Base-by-base conservation (phyloP, 257 asterid genomes). In the Oldenlandia corymbosa region DNA sequence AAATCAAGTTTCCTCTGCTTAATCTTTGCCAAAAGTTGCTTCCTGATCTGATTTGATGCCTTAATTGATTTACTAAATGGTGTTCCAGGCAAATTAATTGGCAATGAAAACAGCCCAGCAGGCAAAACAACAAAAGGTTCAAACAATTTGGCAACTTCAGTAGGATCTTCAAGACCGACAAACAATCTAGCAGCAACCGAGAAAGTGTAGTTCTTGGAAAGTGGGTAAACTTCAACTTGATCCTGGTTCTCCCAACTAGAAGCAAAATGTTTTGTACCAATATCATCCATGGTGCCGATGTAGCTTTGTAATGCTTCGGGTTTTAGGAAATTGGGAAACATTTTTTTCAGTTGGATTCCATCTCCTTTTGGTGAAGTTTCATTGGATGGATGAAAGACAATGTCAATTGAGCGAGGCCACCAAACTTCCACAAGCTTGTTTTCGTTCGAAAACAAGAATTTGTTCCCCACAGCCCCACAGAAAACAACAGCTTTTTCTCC, bases 271-370 rank as follows among this genome's bases (percentile, higher is more conserved):
- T 73, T 34, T 20, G 26, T 65, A 0, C 85, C 87, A 1, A 79
- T 74, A 4, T 49, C 50, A 54, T 85, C 93, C 93, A 85, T 85
- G 14, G 79, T 64, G 0, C 87, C 83, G 52, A 85, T 78, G 83
- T 85, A 83, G 10, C 84, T 69, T 70, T 76, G 87, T n/a, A 85
- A 59, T 10, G 90, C 87, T 24, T 80, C 87, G 5, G 89, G 81
- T 18, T 85, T 85, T 27, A 85, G 60, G 77, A 80, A 78, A 26
- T 71, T 69, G 14, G 89, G 88, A 27, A 85, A 82, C 84, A 85
- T 74, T 34, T 76, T 75, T 16, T 90, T 68, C 80, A 83, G 69
- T 42, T 69, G 80, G 42, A 78, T 73, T 30, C 79, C 80, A 34
- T 78, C 83, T 14, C 79, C 85, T 41, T 73, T 75, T 30, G 83